Conservation (phyloP, 2,329 filamentous ascomycete species). For the Seiridium cupressi region DNA sequence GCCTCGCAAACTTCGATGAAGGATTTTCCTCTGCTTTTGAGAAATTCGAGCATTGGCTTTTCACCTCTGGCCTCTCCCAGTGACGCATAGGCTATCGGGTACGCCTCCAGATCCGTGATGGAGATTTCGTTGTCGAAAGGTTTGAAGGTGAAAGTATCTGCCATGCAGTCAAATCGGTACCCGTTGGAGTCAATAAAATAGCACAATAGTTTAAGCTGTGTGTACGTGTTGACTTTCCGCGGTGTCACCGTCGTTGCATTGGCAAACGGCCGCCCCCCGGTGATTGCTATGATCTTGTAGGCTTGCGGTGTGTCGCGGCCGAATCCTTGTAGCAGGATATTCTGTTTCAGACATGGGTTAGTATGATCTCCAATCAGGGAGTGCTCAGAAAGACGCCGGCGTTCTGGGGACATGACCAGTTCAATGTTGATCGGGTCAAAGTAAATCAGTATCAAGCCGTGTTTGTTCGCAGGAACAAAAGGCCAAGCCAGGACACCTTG, state of each 20-base stretch:
- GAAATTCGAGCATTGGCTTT: not conserved
- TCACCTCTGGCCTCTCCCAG: not conserved
- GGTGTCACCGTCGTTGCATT: too few species aligned
- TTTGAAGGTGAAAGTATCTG: slow-evolving; percentile 20
- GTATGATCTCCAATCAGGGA: too few species aligned
- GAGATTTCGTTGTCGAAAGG: slow-evolving; percentile 22
- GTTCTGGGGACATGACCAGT: too few species aligned
- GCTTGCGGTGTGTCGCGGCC: slow-evolving; percentile 3
- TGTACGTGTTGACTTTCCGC: not conserved
- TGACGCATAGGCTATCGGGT: slow-evolving; percentile 17
- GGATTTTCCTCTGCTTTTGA: slow-evolving; percentile 11
- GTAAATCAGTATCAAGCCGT: too few species aligned
- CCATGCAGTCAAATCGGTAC: slow-evolving; percentile 14
- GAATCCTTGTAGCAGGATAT: not conserved
- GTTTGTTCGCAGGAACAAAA: too few species aligned
- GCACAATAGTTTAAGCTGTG: slow-evolving; percentile 15
- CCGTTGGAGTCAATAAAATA: slow-evolving; percentile 26
- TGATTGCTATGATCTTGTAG: not conserved
- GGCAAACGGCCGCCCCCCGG: not conserved
- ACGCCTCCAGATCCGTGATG: slow-evolving; percentile 21
- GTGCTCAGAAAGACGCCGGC: too few species aligned
- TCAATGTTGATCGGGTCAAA: too few species aligned
- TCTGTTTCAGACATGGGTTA: too few species aligned
- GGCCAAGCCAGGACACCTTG: too few species aligned
- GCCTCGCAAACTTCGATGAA: slow-evolving; percentile 18